Conservation (phyloP, 192 early-diverging fungal species). For the Mortierella claussenii region DNA sequence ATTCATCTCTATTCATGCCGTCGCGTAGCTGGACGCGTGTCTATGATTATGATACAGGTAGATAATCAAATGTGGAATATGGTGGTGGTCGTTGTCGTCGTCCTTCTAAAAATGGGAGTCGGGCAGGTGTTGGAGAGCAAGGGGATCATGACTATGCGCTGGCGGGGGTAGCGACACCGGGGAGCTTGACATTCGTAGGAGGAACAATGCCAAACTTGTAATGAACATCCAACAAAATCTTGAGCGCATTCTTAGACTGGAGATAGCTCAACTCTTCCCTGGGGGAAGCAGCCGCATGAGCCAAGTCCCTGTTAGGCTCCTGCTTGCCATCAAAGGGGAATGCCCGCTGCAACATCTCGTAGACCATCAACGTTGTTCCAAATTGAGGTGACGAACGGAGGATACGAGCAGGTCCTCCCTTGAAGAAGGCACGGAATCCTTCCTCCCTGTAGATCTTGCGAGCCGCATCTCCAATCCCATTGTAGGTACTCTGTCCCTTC, state of each 20-base stretch:
- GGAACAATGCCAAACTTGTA: conserved; percentile 54
- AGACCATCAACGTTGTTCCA: conserved; percentile 94
- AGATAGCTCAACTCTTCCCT: conserved; percentile 51
- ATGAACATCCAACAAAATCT: conserved; percentile 61
- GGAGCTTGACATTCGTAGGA: conserved; percentile 28
- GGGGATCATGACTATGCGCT: conserved; percentile 32
- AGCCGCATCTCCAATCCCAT: conserved; percentile 86
- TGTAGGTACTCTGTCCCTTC: conserved; percentile 88
- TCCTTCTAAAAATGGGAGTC: too few species aligned
- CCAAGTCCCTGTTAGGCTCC: conserved; percentile 19
- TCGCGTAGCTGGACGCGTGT: too few species aligned
- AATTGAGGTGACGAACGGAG: conserved; percentile 96
- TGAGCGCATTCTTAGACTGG: conserved; percentile 65
- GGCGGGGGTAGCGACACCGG: conserved; percentile 22
- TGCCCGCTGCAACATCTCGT: conserved; percentile 85
- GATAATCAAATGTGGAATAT: too few species aligned
- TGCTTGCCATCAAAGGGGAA: conserved; percentile 62
- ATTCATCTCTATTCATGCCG: too few species aligned
- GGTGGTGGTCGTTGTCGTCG: too few species aligned
- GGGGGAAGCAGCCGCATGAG: conserved; percentile 24
- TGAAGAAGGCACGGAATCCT: conserved; percentile 96
- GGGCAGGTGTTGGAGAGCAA: too few species aligned
- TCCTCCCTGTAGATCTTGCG: conserved; percentile 91
- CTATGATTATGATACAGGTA: too few species aligned
- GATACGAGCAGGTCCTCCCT: conserved; percentile 94